These are phyloP conservation scores for Pythium biforme DNA, from an alignment of 352 stramenopile species.

Conservation along the genomic window DNA sequence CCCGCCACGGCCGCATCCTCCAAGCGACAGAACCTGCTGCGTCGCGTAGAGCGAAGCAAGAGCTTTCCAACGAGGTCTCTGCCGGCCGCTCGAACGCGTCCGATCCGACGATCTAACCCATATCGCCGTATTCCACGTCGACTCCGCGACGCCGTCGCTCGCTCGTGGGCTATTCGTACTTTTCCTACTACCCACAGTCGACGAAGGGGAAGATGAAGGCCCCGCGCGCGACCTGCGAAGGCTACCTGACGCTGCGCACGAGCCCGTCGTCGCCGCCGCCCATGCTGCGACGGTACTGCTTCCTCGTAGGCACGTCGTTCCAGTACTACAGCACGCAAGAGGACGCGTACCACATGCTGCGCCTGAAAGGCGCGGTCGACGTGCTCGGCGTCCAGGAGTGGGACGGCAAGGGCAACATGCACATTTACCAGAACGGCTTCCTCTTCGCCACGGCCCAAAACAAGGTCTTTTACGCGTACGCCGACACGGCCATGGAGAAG, in stretches of 20 bases:
- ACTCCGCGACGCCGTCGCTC: conserved; percentile 10
- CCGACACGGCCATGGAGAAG: conserved; percentile 87
- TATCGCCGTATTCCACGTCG: background rate
- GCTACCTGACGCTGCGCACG: conserved; percentile 84
- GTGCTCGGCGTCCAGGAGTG: conserved; percentile 89
- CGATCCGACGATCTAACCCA: background rate
- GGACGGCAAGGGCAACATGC: conserved; percentile 91
- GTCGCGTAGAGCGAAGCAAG: conserved; percentile 5
- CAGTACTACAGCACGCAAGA: conserved; percentile 91
- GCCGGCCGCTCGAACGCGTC: background rate
- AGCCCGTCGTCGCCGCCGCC: conserved; percentile 84
- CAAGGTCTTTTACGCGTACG: conserved; percentile 90
- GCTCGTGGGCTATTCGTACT: conserved; percentile 1
- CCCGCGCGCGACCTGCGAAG: conserved; percentile 77
- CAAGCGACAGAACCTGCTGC: background rate
- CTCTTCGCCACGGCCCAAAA: conserved; percentile 86
- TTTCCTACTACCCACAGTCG: background rate
- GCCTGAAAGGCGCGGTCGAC: conserved; percentile 84
- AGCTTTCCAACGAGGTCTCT: conserved; percentile 8
- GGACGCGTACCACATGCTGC: conserved; percentile 88
- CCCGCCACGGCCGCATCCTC: background rate
- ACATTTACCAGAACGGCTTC: conserved; percentile 90
- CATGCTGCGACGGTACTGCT: conserved; percentile 87
- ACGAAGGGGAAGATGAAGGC: conserved; percentile 60
- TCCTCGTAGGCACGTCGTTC: conserved; percentile 86